Evolutionary conservation across 768 basidiomycete genomes (phyloP).

Genomic region (Lentinula edodes): DNA sequence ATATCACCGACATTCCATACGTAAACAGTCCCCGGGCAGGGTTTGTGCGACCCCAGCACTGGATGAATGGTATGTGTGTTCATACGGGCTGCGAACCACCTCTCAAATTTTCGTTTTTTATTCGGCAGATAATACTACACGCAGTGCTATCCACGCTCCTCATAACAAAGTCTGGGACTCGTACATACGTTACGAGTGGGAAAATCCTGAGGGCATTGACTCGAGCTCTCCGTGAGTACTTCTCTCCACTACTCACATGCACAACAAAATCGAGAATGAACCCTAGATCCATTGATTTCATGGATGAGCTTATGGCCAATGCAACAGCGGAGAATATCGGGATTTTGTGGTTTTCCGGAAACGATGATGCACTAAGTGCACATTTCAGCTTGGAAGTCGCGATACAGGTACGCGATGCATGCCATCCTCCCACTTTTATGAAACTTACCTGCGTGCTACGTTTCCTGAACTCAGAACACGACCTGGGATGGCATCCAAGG

Average conservation of each 20-base stretch:
- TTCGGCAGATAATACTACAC: slow-evolving; percentile 41
- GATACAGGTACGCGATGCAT: slow-evolving; percentile 39
- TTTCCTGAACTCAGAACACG: slow-evolving; percentile 33
- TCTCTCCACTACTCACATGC: not conserved
- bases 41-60: not conserved
- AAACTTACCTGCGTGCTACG: not conserved
- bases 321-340: slow-evolving; percentile 44
- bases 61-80: not conserved
- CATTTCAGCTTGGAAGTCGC: slow-evolving; percentile 63
- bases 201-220: not conserved
- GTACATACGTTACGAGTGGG: not conserved
- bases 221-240: slow-evolving; percentile 11
- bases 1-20: not conserved
- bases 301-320: slow-evolving; percentile 63
- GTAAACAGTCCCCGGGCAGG: not conserved
- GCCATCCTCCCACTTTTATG: slow-evolving; percentile 38
- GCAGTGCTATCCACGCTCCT: slow-evolving; percentile 64
- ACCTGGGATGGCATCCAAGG: slow-evolving; percentile 51
- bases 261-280: not conserved
- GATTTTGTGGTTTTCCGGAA: slow-evolving; percentile 61
- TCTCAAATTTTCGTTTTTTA: not conserved
- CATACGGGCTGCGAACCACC: not conserved
- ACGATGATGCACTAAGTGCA: slow-evolving; percentile 61
- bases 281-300: slow-evolving; percentile 54
- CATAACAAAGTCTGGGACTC: slow-evolving; percentile 27